A percentile compares a stretch with the other conserved stretches of the same genome.
Conservation (phyloP, 352 stramenopile species). For the Globisporangium lucens region DNA sequence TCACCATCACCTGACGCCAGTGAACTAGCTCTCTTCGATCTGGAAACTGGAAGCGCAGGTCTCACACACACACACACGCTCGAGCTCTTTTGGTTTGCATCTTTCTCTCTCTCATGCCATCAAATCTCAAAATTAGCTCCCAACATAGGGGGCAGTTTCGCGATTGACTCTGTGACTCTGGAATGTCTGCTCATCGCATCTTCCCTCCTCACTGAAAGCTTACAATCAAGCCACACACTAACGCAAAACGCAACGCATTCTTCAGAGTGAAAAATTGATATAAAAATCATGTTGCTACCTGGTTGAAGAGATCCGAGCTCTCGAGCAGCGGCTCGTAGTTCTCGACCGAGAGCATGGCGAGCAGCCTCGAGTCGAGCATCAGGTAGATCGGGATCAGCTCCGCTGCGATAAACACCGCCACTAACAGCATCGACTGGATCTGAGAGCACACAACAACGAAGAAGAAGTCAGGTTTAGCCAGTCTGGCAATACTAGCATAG, state of each 20-base stretch:
- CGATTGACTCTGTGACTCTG: background rate
- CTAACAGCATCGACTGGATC: constrained; percentile 80
- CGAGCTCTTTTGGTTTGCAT: background rate
- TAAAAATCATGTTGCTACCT: background rate
- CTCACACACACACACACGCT: background rate
- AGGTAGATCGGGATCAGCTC: constrained; percentile 81
- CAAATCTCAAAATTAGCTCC: background rate
- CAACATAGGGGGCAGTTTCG: background rate
- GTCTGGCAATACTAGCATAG: background rate
- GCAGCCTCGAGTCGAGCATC: constrained; percentile 65
- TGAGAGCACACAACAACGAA: constrained; percentile 15
- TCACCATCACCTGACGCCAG: background rate
- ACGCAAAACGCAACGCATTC: background rate
- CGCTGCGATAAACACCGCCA: constrained; percentile 73
- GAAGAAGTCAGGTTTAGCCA: background rate
- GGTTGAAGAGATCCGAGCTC: constrained; percentile 55
- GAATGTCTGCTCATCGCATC: background rate
- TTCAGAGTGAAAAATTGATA: background rate
- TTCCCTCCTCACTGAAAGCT: background rate
- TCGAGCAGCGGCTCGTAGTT: constrained; percentile 75
- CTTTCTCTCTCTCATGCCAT: too few species aligned
- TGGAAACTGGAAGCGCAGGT: too few species aligned
- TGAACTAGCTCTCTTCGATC: background rate
- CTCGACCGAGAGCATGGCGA: constrained; percentile 80
- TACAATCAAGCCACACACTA: background rate